Conservation (phyloP, 106 monocot genomes). For the Narthecium ossifragum region DNA sequence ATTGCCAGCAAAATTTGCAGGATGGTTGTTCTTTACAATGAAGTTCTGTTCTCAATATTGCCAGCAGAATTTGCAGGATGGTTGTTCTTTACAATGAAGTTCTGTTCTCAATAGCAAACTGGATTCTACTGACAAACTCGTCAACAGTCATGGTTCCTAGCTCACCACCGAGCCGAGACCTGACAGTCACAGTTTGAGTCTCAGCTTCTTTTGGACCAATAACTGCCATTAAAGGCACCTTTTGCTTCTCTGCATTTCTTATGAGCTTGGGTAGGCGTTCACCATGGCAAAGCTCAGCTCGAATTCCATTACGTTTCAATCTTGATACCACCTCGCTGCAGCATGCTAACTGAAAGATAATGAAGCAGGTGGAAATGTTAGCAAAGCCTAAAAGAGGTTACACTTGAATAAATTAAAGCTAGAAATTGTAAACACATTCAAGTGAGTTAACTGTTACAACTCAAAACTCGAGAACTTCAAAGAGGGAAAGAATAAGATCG, state of each 20-base stretch:
- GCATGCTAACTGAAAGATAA: constrained; percentile 14
- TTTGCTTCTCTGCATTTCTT: constrained; percentile 93
- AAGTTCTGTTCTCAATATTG: neutral
- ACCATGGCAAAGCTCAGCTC: constrained; percentile 78
- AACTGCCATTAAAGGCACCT: constrained; percentile 86
- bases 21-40: neutral
- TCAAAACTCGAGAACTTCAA: no score
- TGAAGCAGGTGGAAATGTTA: neutral
- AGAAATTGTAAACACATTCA: no score
- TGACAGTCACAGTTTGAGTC: constrained; percentile 62
- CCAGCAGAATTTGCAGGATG: neutral
- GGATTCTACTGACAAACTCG: constrained; percentile 52
- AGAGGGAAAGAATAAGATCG: neutral
- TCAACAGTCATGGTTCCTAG: constrained; percentile 69
- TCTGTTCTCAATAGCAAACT: constrained; percentile 41
- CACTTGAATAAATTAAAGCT: no score
- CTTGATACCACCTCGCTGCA: constrained; percentile 48
- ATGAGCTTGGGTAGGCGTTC: constrained; percentile 89
- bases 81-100: constrained; percentile 34
- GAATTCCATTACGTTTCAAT: constrained; percentile 51
- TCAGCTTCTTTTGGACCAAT: constrained; percentile 85
- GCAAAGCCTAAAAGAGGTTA: neutral
- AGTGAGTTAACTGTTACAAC: no score
- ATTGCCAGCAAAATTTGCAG: no score
- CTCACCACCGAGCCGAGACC: constrained; percentile 76